These are phyloP conservation scores for Epichloe gansuensis DNA, from an alignment of 2,329 filamentous ascomycete genomes.

Conservation along the genomic window DNA sequence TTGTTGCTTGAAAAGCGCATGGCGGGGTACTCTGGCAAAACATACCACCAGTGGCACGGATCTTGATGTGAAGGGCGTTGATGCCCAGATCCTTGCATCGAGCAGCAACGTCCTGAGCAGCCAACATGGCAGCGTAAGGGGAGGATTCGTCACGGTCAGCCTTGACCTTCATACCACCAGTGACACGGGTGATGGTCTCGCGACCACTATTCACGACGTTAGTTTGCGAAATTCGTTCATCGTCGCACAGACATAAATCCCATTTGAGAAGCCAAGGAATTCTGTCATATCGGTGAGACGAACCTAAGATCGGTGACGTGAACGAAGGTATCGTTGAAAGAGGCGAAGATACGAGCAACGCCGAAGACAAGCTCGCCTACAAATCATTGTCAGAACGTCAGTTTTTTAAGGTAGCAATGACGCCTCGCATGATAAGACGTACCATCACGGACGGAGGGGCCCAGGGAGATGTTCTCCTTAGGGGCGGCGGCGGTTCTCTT, in stretches of 20 bases:
- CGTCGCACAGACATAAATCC: not conserved
- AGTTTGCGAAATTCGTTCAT: not conserved
- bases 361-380: conserved; percentile 93
- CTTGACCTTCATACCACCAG: conserved; percentile 99
- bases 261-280: not conserved
- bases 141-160: conserved; percentile 99
- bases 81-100: conserved; percentile 63
- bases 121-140: conserved; percentile 99
- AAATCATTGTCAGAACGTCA: conserved; percentile 8
- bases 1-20: not conserved
- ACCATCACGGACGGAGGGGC: conserved; percentile 94
- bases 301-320: conserved; percentile 98
- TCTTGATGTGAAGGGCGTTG: conserved; percentile 99
- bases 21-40: conserved; percentile 10
- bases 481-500: conserved; percentile 75
- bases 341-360: conserved; percentile 92
- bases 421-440: conserved; percentile 14
- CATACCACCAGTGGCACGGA: conserved; percentile 94
- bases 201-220: conserved; percentile 58
- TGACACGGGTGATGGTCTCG: conserved; percentile 99
- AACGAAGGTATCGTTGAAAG: conserved; percentile 88
- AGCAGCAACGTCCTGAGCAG: conserved; percentile 91
- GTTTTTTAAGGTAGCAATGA: not conserved
- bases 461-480: conserved; percentile 97
- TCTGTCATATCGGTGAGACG: conserved; percentile 22